Base-by-base conservation (phyloP, 257 asterid genomes). In the Nicotiana knightiana region DNA sequence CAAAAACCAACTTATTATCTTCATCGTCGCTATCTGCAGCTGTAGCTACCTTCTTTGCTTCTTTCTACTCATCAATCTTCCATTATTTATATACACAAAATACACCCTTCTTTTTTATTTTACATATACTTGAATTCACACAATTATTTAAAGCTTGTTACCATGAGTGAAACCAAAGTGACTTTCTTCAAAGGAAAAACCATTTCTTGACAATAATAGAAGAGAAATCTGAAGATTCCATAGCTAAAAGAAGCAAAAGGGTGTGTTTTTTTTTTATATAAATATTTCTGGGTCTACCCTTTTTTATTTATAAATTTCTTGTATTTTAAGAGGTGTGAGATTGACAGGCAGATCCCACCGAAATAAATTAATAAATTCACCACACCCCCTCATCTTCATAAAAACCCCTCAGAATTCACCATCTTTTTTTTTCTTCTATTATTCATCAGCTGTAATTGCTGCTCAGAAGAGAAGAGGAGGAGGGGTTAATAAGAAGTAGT, bases 301-400 rank as follows among this genome's bases (percentile, higher is more conserved):
- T 85, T 21, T 32, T 62, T n/a, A 37, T 10, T 63, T 26, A 2
- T 35, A 1, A 4, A 11, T 62, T 54, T 58, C 1, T 26, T 3
- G 67, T 81, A 71, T 43, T 26, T 82, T 84, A 57, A 46, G 73
- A 78, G 82, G 90, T 57, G 92, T 90, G 97, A 94, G 91, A 90
- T 91, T 85, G 97, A 93, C 96, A 96, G 97, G 87, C 89, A 89
- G 97, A 94, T 93, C 97, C 98, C 95, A 93, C 96, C 94, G 86
- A 89, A 91, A 92, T 90, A 89, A 90, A 91, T 90, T 85, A 87
- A 90, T 90, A 86, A 93, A 92, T 96, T 96, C 92, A 93, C 99
- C 97, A 84, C 96, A 83, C 89, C 84, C 76, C 83, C 90, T 82
- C 85, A 86, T 89, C 96, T 89, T 91, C 87, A 92, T 93, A 92